Evolutionary conservation across 768 basidiomycete genomes (phyloP).

Genomic region (Russula compacta): DNA sequence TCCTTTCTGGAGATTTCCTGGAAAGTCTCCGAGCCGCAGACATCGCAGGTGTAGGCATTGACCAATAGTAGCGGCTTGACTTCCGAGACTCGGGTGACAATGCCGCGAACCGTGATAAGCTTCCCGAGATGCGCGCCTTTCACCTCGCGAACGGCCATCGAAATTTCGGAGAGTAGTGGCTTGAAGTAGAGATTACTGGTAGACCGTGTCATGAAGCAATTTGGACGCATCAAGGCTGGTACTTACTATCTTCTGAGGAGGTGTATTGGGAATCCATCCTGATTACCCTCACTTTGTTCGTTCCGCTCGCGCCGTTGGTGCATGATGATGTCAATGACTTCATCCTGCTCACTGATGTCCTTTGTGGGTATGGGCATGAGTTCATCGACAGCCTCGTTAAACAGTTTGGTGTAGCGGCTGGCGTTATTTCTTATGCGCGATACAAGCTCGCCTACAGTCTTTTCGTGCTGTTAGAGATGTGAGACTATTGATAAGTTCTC

Average conservation of each 20-base stretch:
- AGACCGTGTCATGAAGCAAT: constrained; percentile 15
- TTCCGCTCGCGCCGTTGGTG: constrained; percentile 90
- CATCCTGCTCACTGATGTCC: constrained; percentile 84
- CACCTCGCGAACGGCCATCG: constrained; percentile 88
- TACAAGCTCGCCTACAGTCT: constrained; percentile 65
- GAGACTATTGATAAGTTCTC: background rate
- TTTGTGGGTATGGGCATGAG: constrained; percentile 83
- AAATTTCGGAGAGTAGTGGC: constrained; percentile 64
- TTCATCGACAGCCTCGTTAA: constrained; percentile 84
- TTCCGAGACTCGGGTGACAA: constrained; percentile 97
- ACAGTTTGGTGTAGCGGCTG: constrained; percentile 82
- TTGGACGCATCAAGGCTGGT: background rate
- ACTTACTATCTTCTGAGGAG: constrained; percentile 92
- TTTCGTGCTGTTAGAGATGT: constrained; percentile 45
- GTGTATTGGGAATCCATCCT: constrained; percentile 81
- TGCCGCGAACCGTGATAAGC: constrained; percentile 93
- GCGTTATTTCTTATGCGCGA: constrained; percentile 74
- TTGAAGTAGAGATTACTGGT: constrained; percentile 89
- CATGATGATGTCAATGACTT: constrained; percentile 94
- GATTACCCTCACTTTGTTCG: constrained; percentile 62
- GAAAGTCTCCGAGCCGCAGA: constrained; percentile 97
- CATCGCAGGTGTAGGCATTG: constrained; percentile 97
- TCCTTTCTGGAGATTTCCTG: constrained; percentile 91
- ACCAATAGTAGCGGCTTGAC: constrained; percentile 96
- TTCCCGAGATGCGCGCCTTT: constrained; percentile 80